Evolutionary conservation across 2,329 filamentous ascomycete genomes (phyloP).

Genomic region (Camillea tinctor): DNA sequence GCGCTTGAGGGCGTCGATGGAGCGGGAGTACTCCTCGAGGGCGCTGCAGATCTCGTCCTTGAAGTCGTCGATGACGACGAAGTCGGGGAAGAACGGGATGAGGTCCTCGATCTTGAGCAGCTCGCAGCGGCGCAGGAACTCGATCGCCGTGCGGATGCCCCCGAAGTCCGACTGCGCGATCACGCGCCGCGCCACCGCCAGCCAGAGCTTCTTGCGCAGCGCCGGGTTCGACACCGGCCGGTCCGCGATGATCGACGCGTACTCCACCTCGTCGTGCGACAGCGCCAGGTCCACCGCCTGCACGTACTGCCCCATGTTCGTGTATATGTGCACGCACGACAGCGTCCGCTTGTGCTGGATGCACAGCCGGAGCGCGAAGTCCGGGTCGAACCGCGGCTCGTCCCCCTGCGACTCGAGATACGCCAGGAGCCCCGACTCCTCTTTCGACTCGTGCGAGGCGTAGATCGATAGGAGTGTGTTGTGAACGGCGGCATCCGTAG

Average conservation of each 20-base stretch:
- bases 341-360: conserved; percentile 92
- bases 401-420: conserved; percentile 91
- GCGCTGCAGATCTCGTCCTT: conserved; percentile 96
- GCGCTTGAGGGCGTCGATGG: conserved; percentile 82
- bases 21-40: conserved; percentile 87
- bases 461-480: conserved; percentile 97
- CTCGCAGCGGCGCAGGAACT: conserved; percentile 89
- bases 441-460: conserved; percentile 77
- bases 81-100: conserved; percentile 98
- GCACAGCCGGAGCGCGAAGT: conserved; percentile 92
- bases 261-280: conserved; percentile 83
- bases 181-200: conserved; percentile 91
- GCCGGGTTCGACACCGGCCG: conserved; percentile 74
- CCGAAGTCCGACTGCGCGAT: conserved; percentile 74
- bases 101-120: conserved; percentile 92
- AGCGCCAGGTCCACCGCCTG: conserved; percentile 92
- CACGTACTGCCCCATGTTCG: conserved; percentile 89
- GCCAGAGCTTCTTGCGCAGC: conserved; percentile 91
- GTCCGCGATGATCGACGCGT: conserved; percentile 87
- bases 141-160: conserved; percentile 89
- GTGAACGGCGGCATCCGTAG: conserved; percentile 83
- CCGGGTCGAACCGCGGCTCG: conserved; percentile 85
- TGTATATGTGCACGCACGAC: conserved; percentile 96
- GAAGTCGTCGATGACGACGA: conserved; percentile 98
- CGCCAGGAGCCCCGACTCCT: conserved; percentile 80